These are phyloP conservation scores for Podospora anserina DNA, from an alignment of 495 filamentous ascomycete genomes.

Conservation along the genomic window DNA sequence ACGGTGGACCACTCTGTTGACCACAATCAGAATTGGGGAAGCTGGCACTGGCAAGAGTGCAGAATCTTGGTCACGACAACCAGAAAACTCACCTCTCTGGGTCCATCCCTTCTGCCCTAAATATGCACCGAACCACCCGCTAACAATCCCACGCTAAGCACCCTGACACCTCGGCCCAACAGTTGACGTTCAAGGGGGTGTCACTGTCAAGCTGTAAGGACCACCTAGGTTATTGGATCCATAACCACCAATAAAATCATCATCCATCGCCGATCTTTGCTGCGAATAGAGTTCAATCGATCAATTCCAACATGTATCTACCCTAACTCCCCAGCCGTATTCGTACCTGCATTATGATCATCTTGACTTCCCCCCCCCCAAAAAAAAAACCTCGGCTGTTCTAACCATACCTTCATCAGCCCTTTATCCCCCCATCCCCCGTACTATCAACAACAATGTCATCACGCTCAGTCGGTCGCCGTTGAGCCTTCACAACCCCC, in stretches of 20 bases:
- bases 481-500: constrained; percentile 6
- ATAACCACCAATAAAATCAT: background rate
- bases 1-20: background rate
- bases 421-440: background rate
- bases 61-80: background rate
- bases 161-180: background rate
- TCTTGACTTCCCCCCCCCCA: background rate
- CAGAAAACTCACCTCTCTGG: background rate
- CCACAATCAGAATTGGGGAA: background rate
- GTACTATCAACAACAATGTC: background rate
- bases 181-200: background rate
- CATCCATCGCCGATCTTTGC: background rate
- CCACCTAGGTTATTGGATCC: background rate
- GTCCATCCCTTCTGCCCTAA: background rate
- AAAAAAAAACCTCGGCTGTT: background rate
- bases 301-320: background rate
- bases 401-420: background rate
- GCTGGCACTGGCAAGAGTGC: no score
- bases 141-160: background rate
- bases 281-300: background rate
- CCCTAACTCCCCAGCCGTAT: background rate
- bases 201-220: background rate
- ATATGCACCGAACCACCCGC: background rate
- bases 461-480: background rate
- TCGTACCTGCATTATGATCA: background rate